Base-by-base conservation (phyloP, 164 flowering plant genomes). In the Akebia trifoliata region DNA sequence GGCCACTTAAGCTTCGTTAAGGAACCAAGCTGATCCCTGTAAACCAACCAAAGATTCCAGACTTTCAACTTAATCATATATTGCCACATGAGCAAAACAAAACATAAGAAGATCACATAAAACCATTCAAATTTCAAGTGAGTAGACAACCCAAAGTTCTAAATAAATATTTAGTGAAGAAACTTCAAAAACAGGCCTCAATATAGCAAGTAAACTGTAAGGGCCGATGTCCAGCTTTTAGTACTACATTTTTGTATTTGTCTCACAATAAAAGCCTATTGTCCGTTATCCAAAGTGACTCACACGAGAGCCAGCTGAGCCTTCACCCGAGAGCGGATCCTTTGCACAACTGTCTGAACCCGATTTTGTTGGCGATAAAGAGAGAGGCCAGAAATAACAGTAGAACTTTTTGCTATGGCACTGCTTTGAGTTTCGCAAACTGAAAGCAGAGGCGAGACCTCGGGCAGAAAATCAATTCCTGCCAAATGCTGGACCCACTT, bases 401-500 rank as follows among this genome's bases (percentile, higher is more conserved):
- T 63, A 47, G 77, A 72, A 64, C 34, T 68, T 71, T 76, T 85
- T 21, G 56, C 45, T 4, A 56, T 57, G 46, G 83, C 89, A 76
- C 55, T 60, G 54, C 66, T 67, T 56, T 61, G 60, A 65, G 71
- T 57, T 64, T 73, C 94, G 43, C 52, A 50, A 35, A 52, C 67
- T 56, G 74, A 62, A 49, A 84, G 71, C 63, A 84, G 47, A 29
- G 91, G 91, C 5, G 97, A 70, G 42, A 83, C 74, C 72, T 94
- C 99, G 0, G 97, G 96, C 72, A 94, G 72, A 63, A 94, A 83
- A 70, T 90, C 96, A 50, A 94, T 84, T 63, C 97, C 99, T 7
- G 87, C 95, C 76, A 94, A 69, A 74, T 94, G 97, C 60, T 94
- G 99, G 59, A 83, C 91, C 97, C 99, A 94, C 74, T 86, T 94